A percentile compares a stretch with the other conserved stretches of the same genome.
Evolutionary conservation across 805 yeast species (phyloP).

Genomic region (Candida odintsovae): DNA sequence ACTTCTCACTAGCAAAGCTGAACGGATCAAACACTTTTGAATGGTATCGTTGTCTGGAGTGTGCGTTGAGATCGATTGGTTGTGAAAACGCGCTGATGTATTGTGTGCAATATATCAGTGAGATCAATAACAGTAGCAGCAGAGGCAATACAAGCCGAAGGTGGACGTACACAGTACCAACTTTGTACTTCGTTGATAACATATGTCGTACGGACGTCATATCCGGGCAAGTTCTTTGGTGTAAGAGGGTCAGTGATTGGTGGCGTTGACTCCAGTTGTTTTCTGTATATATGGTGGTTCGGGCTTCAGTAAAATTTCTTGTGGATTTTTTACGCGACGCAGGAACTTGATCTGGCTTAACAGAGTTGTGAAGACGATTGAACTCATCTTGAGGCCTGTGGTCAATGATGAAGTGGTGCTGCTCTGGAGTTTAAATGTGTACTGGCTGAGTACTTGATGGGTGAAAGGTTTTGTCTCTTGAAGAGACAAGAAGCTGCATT

Average conservation of each 20-base stretch:
- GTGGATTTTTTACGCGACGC: not conserved
- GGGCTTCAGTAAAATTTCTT: not conserved
- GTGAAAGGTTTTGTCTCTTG: too few relatives aligned
- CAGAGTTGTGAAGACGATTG: too few relatives aligned
- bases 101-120: not conserved
- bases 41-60: not conserved
- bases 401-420: too few relatives aligned
- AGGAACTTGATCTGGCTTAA: too few relatives aligned
- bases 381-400: too few relatives aligned
- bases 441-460: too few relatives aligned
- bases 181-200: not conserved
- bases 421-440: too few relatives aligned
- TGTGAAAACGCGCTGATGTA: not conserved
- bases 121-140: not conserved
- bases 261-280: too few relatives aligned
- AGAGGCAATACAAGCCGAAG: not conserved
- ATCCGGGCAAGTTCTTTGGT: too few relatives aligned
- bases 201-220: not conserved
- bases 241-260: too few relatives aligned
- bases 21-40: not conserved
- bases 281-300: too few relatives aligned
- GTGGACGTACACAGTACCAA: not conserved
- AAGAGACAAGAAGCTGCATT: too few relatives aligned
- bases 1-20: not conserved
- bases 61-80: not conserved